Base-by-base conservation (phyloP, 2,329 filamentous ascomycete species). In the Magnaporthiopsis poae region DNA sequence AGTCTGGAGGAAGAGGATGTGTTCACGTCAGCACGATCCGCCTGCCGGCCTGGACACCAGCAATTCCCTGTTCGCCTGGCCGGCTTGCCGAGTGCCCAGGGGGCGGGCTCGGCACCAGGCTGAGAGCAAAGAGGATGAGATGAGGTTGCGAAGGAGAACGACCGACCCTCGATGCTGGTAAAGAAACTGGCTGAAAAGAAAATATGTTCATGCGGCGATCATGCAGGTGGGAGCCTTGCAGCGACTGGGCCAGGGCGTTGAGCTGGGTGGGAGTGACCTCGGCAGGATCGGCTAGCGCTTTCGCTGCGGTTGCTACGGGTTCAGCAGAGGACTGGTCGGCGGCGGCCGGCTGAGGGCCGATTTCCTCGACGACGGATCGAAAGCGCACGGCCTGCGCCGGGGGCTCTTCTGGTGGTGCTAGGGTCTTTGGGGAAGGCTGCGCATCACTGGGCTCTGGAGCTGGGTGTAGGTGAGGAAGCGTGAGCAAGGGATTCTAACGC, bases 111-210 rank as follows among this genome's bases (percentile, higher is more conserved):
- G 60, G 31, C 60, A 33, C 5, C 60, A 61, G 63, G 63, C 11
- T 13, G 13, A 27, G 27, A 25, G 39, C n/a, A 21, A 35, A 65
- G 0, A 18, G 56, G 59, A 25, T 11, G 64, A 12, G 18, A 65
- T 31, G 18, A 61, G 7, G 11, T 3, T 2, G 59, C 25, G 12
- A 13, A 27, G 9, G 46, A 31, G 52, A 11, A 29, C 67, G 31
- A 84, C 89, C 78, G 87, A 94, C 91, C 78, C 91, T 86, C 62
- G 91, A 94, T 39, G 86, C 84, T 56, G 95, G 94, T 65, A 98
- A 82, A 52, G 95, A 98, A 69, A 96, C 88, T 46, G 94, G 89
- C 75, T 97, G 93, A 74, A 93, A 98, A 61, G 90, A 88, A 78
- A 92, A 96, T 74, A 92, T 91, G 74, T 90, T 90, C 81, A 96